These are phyloP conservation scores for Phlyctochytrium planicorne DNA, from an alignment of 192 early-diverging fungal species.

Conservation along the genomic window DNA sequence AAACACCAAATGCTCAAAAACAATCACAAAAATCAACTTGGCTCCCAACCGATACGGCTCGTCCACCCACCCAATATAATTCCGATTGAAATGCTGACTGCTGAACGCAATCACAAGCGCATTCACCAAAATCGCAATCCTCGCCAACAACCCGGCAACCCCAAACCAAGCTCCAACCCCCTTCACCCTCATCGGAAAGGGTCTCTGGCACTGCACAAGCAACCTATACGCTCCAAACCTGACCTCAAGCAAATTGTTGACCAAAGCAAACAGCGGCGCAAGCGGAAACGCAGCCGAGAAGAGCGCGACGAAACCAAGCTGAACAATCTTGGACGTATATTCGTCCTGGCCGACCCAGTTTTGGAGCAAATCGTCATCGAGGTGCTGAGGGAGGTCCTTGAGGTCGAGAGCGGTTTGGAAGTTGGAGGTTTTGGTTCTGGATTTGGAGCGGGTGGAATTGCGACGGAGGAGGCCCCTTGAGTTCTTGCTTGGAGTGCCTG, in stretches of 20 bases:
- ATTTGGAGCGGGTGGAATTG: neutral
- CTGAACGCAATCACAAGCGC: slow-evolving; percentile 40
- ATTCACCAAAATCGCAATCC: slow-evolving; percentile 29
- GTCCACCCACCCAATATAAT: slow-evolving; percentile 7
- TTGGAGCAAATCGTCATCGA: slow-evolving; percentile 13
- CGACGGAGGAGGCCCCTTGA: no score
- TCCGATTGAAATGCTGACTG: slow-evolving; percentile 24
- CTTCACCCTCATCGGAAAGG: slow-evolving; percentile 24
- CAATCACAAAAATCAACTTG: slow-evolving; percentile 36
- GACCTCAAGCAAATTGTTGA: slow-evolving; percentile 61
- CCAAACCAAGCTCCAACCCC: slow-evolving; percentile 27
- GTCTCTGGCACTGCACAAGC: slow-evolving; percentile 19
- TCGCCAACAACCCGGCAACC: slow-evolving; percentile 2
- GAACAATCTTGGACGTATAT: slow-evolving; percentile 40
- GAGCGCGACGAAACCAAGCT: slow-evolving; percentile 70
- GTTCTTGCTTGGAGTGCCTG: neutral
- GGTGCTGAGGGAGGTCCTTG: neutral
- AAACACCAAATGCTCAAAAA: slow-evolving; percentile 37
- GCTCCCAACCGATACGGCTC: slow-evolving; percentile 17
- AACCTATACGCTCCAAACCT: slow-evolving; percentile 49
- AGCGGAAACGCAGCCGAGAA: slow-evolving; percentile 70
- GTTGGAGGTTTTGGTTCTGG: neutral
- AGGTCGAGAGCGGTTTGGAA: neutral
- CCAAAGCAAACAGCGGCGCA: slow-evolving; percentile 62
- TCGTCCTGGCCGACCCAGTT: slow-evolving; percentile 6